A percentile compares a stretch with the other conserved stretches of the same genome.
Evolutionary conservation across 1,284 basidiomycete genomes (phyloP).

Genomic region (Ganoderma boninense): DNA sequence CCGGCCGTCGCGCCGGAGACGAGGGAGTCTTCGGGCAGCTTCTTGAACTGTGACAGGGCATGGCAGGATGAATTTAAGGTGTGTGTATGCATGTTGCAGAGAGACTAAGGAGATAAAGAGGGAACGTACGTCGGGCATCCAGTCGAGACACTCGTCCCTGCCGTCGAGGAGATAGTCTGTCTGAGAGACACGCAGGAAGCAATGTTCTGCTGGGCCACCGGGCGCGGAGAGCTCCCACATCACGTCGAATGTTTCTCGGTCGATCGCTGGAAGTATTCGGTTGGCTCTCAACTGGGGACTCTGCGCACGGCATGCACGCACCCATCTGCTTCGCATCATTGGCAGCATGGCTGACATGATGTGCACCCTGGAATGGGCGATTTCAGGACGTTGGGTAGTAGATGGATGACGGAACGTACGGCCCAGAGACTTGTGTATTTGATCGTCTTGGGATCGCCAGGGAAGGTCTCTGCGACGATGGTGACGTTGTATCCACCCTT

Average conservation of each 20-base stretch:
- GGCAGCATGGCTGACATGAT: slow-evolving; percentile 68
- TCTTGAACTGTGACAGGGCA: slow-evolving; percentile 54
- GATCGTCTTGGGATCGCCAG: slow-evolving; percentile 71
- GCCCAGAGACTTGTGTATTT: slow-evolving; percentile 83
- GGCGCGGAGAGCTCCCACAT: slow-evolving; percentile 77
- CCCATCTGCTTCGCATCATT: slow-evolving; percentile 59
- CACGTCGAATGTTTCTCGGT: slow-evolving; percentile 73
- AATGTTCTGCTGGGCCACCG: slow-evolving; percentile 57
- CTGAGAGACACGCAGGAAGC: slow-evolving; percentile 69
- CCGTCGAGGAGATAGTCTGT: slow-evolving; percentile 64
- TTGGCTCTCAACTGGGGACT: neutral
- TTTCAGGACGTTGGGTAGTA: slow-evolving; percentile 3
- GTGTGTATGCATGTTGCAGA: neutral
- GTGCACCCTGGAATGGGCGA: slow-evolving; percentile 58
- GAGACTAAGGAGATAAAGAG: slow-evolving; percentile 1
- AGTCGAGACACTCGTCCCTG: slow-evolving; percentile 53
- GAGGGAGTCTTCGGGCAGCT: slow-evolving; percentile 53
- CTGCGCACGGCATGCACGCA: slow-evolving; percentile 37
- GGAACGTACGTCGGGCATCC: slow-evolving; percentile 68
- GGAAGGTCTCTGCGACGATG: slow-evolving; percentile 72
- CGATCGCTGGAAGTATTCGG: slow-evolving; percentile 57
- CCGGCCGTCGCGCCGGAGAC: slow-evolving; percentile 54
- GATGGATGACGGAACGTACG: slow-evolving; percentile 50
- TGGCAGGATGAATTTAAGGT: neutral
- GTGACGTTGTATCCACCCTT: slow-evolving; percentile 63